Base-by-base conservation (phyloP, 2,329 filamentous ascomycete genomes). In the Penicillium sp. region DNA sequence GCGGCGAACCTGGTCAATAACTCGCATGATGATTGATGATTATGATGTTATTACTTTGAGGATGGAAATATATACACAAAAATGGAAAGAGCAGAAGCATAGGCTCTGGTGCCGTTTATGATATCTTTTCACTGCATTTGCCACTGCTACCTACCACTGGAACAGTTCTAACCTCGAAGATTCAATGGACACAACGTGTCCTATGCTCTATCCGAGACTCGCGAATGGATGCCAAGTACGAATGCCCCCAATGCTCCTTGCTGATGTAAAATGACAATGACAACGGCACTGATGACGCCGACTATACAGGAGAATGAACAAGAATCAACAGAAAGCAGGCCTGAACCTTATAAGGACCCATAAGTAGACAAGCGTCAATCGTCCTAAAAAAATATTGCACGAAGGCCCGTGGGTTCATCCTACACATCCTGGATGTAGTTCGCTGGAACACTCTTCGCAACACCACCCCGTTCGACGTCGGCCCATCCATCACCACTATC, bases 401-500 rank as follows among this genome's bases (percentile, higher is more conserved):
- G 12, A 22, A 37, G 22, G 12, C n/a, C 9, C 36, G n/a, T 28
- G 16, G 28, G 25, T 31, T 38, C 31, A 44, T 12, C 54, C 58
- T 67, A 88, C 48, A 90, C 84, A 67, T 88, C 84, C 75, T 91
- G 88, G 57, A 97, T 84, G 78, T 97, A 99, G 73, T 91, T 96
- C 36, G 92, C 92, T 43, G 94, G 94, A 51, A 99, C 94, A 72
- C 91, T 96, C 69, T 87, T 92, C 46, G 87, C 90, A 38, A 86
- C 79, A 1, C 92, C 92, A 17, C 90, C 91, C 74, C 90, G 91
- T 78, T 97, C 94, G 17, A 99, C 94, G 77, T 97, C 94, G 28
- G 88, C 90, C 94, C 94, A 99, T 0, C 94, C 94, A 77, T 97
- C 94, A 1, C 94, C 94, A 0, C 87, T 83, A 69, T 97, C 93